Evolutionary conservation across 163 green algal species (phyloP).

Genomic region (Chlorella variabilis): DNA sequence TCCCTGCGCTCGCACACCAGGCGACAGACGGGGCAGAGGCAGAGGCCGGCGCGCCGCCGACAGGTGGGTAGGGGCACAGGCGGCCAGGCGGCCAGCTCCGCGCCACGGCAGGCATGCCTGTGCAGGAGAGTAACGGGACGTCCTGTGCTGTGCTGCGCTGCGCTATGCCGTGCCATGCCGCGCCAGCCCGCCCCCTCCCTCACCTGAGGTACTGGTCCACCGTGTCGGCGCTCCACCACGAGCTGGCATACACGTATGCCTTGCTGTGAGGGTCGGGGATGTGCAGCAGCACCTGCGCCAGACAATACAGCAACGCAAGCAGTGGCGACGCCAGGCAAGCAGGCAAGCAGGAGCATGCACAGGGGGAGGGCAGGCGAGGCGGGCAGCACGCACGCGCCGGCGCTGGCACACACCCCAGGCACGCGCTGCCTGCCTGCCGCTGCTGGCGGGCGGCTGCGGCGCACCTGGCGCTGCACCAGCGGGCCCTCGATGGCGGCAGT

Average conservation of each 20-base stretch:
- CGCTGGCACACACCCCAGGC: no score
- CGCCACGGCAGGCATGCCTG: no score
- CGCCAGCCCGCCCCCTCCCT: no score
- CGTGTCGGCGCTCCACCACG: slow-evolving; percentile 87
- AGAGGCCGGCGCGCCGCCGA: no score
- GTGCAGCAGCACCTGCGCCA: slow-evolving; percentile 55
- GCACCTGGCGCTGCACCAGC: slow-evolving; percentile 81
- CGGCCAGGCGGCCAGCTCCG: no score
- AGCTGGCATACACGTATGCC: slow-evolving; percentile 90
- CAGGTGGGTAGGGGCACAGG: background rate
- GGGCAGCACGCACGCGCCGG: no score
- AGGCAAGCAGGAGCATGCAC: background rate
- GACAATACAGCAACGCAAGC: no score
- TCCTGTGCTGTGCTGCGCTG: no score
- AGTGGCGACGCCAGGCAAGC: background rate
- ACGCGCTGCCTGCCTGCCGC: no score
- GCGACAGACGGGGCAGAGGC: background rate
- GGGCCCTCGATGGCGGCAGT: slow-evolving; percentile 64
- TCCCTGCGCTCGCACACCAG: slow-evolving; percentile 58
- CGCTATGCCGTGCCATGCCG: no score
- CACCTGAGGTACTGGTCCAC: slow-evolving; percentile 63
- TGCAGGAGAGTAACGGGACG: background rate
- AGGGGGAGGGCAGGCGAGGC: no score
- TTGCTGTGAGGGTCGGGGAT: slow-evolving; percentile 38
- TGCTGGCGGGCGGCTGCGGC: no score